Evolutionary conservation across 371 early-diverging fungal species (phyloP), one percentile per base, ranked within the genome.

Genomic region (Rhizopus delemar): DNA sequence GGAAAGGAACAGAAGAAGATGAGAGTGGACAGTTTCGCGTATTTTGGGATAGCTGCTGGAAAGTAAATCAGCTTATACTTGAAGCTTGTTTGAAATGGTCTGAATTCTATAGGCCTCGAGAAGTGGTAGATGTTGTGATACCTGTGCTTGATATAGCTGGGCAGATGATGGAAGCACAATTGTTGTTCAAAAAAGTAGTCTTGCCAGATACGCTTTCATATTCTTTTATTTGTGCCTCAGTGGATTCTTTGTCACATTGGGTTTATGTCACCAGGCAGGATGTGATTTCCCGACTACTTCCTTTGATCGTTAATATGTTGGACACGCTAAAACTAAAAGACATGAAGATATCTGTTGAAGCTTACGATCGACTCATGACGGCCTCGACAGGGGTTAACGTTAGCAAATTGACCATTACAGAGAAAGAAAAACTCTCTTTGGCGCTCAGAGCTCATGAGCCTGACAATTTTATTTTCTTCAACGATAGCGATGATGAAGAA

Each of bases 201-300:
- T 50, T 51, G 3, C 8, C 33, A 3, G 29, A 48, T 48, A 48
- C 29, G 4, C 22, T 65, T 0, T 33, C 33, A 22, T 59, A 65
- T 31, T 43, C 59, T 7, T 45, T 59, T 41, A 38, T 59, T 9
- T 56, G 39, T 8, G 56, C 63, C 8, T 46, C 68, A 1, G 46
- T 66, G 28, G 69, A 74, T 45, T 62, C 76, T 8, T 41, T 80
- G 12, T 80, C 81, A 1, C 67, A 70, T n/a, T 80, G 81, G 81
- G 61, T 75, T 12, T 75, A 69, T 50, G 78, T 77, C 0, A 77
- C 74, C 0, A 69, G 78, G 0, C 46, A 58, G n/a, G 69, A 73
- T 7, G 58, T 77, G 35, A 63, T 80, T 29, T 64, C 63, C 3
- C 60, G 63, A 28, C 53, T 80, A 7, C 52, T 80, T 5, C 76